phyloP scores from a whole-genome alignment of 1,284 basidiomycete genomes.

The Cryptococcus deneoformans region DNA sequence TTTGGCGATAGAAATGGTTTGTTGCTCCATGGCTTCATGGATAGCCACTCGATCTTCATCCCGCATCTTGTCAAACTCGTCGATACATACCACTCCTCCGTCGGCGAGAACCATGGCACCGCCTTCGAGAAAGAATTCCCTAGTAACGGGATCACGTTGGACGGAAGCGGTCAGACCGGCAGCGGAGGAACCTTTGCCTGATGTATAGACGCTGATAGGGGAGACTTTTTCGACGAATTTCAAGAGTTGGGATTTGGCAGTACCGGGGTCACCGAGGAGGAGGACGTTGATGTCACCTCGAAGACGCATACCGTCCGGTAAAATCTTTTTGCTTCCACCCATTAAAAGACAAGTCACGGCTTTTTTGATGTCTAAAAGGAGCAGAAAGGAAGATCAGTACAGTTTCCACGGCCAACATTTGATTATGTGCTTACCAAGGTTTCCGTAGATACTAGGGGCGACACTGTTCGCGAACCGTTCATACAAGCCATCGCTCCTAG shows the following conservation, averaged over 20 bases:
- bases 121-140: constrained; percentile 98
- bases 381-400: background rate
- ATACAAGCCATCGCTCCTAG: constrained; percentile 85
- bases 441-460: constrained; percentile 96
- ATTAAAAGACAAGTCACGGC: constrained; percentile 92
- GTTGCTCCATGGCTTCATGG: constrained; percentile 99
- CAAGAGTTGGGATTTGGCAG: constrained; percentile 94
- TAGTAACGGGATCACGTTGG: constrained; percentile 74
- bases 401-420: background rate
- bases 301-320: constrained; percentile 96
- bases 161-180: constrained; percentile 98
- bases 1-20: constrained; percentile 99
- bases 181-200: constrained; percentile 96
- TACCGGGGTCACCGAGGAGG: constrained; percentile 94
- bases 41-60: constrained; percentile 99
- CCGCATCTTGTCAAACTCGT: constrained; percentile 99
- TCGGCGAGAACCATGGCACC: constrained; percentile 99
- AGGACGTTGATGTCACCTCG: constrained; percentile 98
- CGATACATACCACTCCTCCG: constrained; percentile 98
- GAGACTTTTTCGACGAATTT: constrained; percentile 99
- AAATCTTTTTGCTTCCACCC: constrained; percentile 96
- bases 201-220: constrained; percentile 96
- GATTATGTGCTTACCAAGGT: constrained; percentile 60
- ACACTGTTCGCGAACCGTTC: constrained; percentile 93
- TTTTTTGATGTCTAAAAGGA: constrained; percentile 85